Percentiles rank a stretch among this genome's conserved stretches.
Evolutionary conservation across 805 yeast genomes (phyloP).

Genomic region (Metschnikowia dekortorum): DNA sequence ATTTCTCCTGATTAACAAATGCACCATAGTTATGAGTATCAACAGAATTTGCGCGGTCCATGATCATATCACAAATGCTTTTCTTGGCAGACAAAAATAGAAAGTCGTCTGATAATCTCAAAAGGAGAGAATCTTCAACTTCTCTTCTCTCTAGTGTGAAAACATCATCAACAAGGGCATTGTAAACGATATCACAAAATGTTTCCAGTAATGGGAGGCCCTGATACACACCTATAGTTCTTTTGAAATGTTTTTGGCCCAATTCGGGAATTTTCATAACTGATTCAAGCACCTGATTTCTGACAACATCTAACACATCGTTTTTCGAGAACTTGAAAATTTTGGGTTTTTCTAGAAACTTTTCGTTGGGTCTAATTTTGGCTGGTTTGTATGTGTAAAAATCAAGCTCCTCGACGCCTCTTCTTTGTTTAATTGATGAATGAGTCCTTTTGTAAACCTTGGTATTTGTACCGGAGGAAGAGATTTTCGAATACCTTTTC

Average conservation of each 20-base stretch:
- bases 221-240: constrained; percentile 75
- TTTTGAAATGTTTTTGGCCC: constrained; percentile 31
- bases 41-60: constrained; percentile 16
- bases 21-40: constrained; percentile 32
- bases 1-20: constrained; percentile 28
- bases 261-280: constrained; percentile 35
- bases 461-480: neutral
- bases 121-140: constrained; percentile 30
- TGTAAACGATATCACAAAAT: constrained; percentile 71
- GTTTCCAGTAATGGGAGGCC: constrained; percentile 75
- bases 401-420: constrained; percentile 2
- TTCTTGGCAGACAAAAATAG: constrained; percentile 53
- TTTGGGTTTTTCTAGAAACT: constrained; percentile 27
- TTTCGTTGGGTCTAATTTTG: neutral
- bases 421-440: neutral
- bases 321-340: constrained; percentile 35
- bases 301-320: constrained; percentile 44
- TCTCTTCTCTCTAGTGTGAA: constrained; percentile 9
- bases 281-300: constrained; percentile 52
- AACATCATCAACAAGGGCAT: constrained; percentile 46
- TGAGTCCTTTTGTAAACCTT: neutral
- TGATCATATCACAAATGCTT: constrained; percentile 18
- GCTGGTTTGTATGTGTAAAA: neutral
- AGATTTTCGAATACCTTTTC: constrained; percentile 2
- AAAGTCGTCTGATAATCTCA: constrained; percentile 84